phyloP scores from a whole-genome alignment of 2,329 filamentous ascomycete species.

The Chrysosporium keratinophilum region DNA sequence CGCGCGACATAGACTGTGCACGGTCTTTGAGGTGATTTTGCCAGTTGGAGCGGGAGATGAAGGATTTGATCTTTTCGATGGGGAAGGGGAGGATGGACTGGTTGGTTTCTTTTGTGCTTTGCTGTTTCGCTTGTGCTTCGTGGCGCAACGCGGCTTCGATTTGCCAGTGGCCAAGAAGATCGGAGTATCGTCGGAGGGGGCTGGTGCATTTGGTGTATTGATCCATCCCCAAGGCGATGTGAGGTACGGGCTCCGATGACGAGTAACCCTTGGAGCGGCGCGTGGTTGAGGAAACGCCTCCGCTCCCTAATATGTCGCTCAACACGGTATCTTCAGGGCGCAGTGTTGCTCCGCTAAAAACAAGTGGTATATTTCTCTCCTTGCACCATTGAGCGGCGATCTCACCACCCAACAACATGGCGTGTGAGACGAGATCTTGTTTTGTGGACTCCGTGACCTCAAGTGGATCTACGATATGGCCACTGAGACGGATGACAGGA shows the following conservation, averaged over 20 bases:
- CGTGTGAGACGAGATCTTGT: slow-evolving; percentile 34
- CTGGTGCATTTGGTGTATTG: slow-evolving; percentile 50
- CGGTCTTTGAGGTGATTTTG: slow-evolving; percentile 32
- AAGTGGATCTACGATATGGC: slow-evolving; percentile 26
- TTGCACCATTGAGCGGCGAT: slow-evolving; percentile 43
- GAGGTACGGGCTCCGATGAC: slow-evolving; percentile 39
- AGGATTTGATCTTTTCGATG: slow-evolving; percentile 37
- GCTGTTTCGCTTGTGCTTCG: slow-evolving; percentile 40
- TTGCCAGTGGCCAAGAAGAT: slow-evolving; percentile 54
- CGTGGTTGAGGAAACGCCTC: slow-evolving; percentile 22
- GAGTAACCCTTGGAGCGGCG: slow-evolving; percentile 31
- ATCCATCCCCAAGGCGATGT: slow-evolving; percentile 43
- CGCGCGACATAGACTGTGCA: slow-evolving; percentile 30
- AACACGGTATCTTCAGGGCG: slow-evolving; percentile 20
- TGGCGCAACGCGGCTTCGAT: slow-evolving; percentile 52
- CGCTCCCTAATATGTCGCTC: slow-evolving; percentile 19
- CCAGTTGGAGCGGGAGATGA: slow-evolving; percentile 38
- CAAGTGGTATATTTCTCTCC: slow-evolving; percentile 42
- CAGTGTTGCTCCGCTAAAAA: slow-evolving; percentile 37
- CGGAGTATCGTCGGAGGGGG: slow-evolving; percentile 50
- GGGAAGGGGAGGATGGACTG: slow-evolving; percentile 42
- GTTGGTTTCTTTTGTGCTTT: slow-evolving; percentile 28
- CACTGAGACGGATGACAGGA: slow-evolving; percentile 32
- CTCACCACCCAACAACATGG: slow-evolving; percentile 49
- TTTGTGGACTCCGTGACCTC: slow-evolving; percentile 31